phyloP scores from a whole-genome alignment of 345 rosid genomes.

The Gossypium australe region DNA sequence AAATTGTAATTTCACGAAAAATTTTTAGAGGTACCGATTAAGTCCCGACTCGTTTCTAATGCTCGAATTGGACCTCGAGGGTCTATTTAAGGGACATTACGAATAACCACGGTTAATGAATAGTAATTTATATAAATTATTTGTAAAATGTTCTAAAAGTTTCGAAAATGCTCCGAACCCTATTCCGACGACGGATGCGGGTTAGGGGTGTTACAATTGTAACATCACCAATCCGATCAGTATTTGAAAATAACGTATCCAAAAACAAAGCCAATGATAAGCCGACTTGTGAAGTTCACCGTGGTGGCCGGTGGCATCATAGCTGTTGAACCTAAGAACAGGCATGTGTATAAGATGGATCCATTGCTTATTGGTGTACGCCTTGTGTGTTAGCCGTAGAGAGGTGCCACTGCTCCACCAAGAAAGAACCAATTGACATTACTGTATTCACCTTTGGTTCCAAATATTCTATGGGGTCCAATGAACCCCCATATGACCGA shows the following conservation, averaged over 20 bases:
- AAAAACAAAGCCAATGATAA: constrained; percentile 42
- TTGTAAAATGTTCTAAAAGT: too few relatives aligned
- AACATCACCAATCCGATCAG: constrained; percentile 44
- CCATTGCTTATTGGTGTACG: constrained; percentile 54
- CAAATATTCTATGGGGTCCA: constrained; percentile 73
- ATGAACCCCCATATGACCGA: constrained; percentile 87
- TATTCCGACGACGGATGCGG: too few relatives aligned
- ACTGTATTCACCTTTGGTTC: constrained; percentile 54
- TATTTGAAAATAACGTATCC: constrained; percentile 49
- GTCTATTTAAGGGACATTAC: too few relatives aligned
- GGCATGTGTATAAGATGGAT: constrained; percentile 57
- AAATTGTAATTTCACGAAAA: too few relatives aligned
- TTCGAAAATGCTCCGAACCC: too few relatives aligned
- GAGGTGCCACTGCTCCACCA: constrained; percentile 54
- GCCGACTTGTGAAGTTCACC: constrained; percentile 72
- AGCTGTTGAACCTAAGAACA: constrained; percentile 56
- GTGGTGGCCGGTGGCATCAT: constrained; percentile 76
- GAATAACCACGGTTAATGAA: too few relatives aligned
- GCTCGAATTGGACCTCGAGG: too few relatives aligned
- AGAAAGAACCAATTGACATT: constrained; percentile 67
- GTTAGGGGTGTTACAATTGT: not conserved
- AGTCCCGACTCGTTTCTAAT: too few relatives aligned
- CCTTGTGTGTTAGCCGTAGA: constrained; percentile 62
- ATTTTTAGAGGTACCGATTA: too few relatives aligned
- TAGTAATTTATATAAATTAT: too few relatives aligned